These are phyloP conservation scores for Aspergillus hortae DNA, from an alignment of 2,329 filamentous ascomycete species.

Conservation along the genomic window DNA sequence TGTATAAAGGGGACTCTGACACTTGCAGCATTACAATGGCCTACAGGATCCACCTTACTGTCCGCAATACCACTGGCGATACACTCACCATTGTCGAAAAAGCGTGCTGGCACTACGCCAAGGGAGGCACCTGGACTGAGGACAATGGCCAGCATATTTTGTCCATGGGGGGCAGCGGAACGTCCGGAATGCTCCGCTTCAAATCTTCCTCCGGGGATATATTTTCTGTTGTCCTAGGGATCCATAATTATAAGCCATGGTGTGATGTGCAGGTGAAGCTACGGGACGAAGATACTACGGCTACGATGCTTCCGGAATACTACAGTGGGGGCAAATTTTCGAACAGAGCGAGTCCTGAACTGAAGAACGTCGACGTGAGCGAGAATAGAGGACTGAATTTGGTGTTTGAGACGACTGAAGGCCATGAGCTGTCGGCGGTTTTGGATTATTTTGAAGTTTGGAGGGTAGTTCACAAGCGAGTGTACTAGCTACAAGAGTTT, in stretches of 20 bases:
- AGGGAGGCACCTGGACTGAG: slow-evolving; percentile 2
- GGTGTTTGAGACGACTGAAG: no score
- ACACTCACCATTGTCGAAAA: slow-evolving; percentile 6
- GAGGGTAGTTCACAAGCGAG: no score
- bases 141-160: slow-evolving; percentile 1
- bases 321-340: background rate
- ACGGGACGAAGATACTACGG: background rate
- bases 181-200: slow-evolving; percentile 6
- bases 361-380: no score
- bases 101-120: slow-evolving; percentile 1
- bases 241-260: slow-evolving; percentile 7
- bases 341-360: background rate
- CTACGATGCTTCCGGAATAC: slow-evolving; percentile 1
- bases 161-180: slow-evolving; percentile 4
- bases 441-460: no score
- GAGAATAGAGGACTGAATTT: no score
- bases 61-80: background rate
- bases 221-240: slow-evolving; percentile 4
- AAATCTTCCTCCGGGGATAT: slow-evolving; percentile 2
- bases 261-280: slow-evolving; percentile 2
- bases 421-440: no score
- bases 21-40: background rate
- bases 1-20: background rate
- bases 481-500: no score
- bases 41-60: background rate